Evolutionary conservation across 2,329 filamentous ascomycete species (phyloP).

Genomic region (Leptographium wingfieldii): DNA sequence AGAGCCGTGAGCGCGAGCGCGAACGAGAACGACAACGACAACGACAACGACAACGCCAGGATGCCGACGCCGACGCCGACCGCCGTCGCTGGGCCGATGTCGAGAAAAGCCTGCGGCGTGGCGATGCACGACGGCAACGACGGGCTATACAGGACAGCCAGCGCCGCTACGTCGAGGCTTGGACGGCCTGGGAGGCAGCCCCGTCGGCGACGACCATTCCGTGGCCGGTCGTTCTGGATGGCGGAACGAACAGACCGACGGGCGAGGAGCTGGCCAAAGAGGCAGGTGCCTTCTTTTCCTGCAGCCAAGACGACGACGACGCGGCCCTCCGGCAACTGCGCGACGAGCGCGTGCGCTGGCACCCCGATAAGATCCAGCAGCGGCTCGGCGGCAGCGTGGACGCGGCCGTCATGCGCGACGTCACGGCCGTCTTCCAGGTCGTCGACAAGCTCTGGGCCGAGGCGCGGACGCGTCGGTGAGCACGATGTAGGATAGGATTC

Average conservation of each 20-base stretch:
- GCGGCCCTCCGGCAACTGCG: slow-evolving; percentile 47
- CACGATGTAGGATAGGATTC: no score
- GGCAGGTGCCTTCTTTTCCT: slow-evolving; percentile 57
- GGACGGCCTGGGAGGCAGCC: slow-evolving; percentile 41
- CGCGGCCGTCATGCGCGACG: slow-evolving; percentile 56
- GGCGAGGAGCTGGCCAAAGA: slow-evolving; percentile 27
- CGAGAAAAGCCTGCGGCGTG: slow-evolving; percentile 54
- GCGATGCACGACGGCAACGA: slow-evolving; percentile 46
- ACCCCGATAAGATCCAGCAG: slow-evolving; percentile 96
- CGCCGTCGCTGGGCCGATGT: slow-evolving; percentile 34
- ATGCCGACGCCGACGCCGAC: slow-evolving; percentile 20
- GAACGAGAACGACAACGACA: slow-evolving; percentile 20
- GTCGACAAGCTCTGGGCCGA: slow-evolving; percentile 73
- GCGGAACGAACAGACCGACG: slow-evolving; percentile 28
- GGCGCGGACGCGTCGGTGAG: slow-evolving; percentile 21
- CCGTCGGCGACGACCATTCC: slow-evolving; percentile 25
- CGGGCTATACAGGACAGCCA: slow-evolving; percentile 48
- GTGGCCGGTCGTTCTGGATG: slow-evolving; percentile 47
- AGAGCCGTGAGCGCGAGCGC: slow-evolving; percentile 20
- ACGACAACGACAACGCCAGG: slow-evolving; percentile 23
- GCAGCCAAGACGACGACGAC: slow-evolving; percentile 6
- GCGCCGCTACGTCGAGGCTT: slow-evolving; percentile 50
- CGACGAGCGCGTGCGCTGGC: slow-evolving; percentile 81
- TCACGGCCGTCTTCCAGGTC: slow-evolving; percentile 86
- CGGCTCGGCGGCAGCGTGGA: slow-evolving; percentile 61